These are phyloP conservation scores for Tulasnella sp. DNA, from an alignment of 768 basidiomycete genomes.

Conservation along the genomic window DNA sequence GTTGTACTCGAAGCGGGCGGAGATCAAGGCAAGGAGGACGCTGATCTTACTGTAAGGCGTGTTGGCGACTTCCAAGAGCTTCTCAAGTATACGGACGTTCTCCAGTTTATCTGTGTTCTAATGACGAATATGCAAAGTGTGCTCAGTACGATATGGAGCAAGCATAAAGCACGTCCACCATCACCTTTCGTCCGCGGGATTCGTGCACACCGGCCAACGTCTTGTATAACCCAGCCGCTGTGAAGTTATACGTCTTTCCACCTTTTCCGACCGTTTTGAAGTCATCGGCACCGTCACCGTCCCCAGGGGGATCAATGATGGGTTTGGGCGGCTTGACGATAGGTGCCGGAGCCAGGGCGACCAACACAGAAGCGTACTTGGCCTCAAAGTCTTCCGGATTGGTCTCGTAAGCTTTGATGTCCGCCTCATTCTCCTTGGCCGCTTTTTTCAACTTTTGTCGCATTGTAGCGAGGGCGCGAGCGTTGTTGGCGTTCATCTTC, in stretches of 20 bases:
- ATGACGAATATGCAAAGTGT: no score
- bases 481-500: conserved; percentile 91
- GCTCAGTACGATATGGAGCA: background rate
- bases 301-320: no score
- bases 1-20: conserved; percentile 95
- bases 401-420: conserved; percentile 71
- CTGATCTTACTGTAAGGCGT: conserved; percentile 91
- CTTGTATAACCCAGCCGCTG: conserved; percentile 83
- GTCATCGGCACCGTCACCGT: conserved; percentile 45
- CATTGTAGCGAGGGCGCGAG: conserved; percentile 91
- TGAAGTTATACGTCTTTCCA: conserved; percentile 71
- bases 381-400: conserved; percentile 83
- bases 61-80: conserved; percentile 70
- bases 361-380: conserved; percentile 46
- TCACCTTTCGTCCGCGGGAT: conserved; percentile 89
- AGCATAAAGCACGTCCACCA: background rate
- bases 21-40: conserved; percentile 85
- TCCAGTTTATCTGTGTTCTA: conserved; percentile 97
- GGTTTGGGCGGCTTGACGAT: conserved; percentile 23
- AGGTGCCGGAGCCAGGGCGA: conserved; percentile 31
- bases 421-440: conserved; percentile 75
- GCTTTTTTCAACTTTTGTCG: conserved; percentile 96
- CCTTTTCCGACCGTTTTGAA: conserved; percentile 90
- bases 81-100: conserved; percentile 85
- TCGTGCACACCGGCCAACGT: conserved; percentile 85